Evolutionary conservation across 768 basidiomycete species (phyloP), one percentile per base, ranked within the genome.

Genomic region (Lactarius vividus): DNA sequence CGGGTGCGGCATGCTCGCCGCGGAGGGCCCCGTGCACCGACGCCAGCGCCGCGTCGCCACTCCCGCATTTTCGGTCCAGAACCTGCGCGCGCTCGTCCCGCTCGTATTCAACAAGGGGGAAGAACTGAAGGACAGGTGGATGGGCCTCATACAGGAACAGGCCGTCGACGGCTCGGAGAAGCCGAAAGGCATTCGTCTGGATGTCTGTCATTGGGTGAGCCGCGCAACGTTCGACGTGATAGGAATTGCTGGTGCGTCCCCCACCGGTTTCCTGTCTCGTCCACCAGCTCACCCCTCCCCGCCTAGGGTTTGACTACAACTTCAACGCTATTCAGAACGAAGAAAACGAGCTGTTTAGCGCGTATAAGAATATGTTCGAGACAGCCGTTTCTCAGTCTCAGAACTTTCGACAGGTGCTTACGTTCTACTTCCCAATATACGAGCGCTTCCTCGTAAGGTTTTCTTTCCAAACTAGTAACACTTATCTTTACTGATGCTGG

Each of bases 181-280:
- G 10, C 62, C 23, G 55, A 57, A 72, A 9, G 79, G 72, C 8
- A 71, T 73, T 66, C 81, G 71, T 71, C 73, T 97, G 29, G 92
- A 97, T 71, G 84, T 95, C 8, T 87, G 85, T 72, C 85, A 84
- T 69, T 96, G 90, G 89, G 76, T 95, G 39, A 89, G 87, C 68
- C 83, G 92, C 52, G 87, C 88, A 10, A 94, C 94, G 0, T 91
- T 97, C 72, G 95, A 96, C 74, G 88, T 96, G 53, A 94, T 97
- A 70, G 95, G 94, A 1, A 74, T 92, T n/a, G 91, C 94, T 49
- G 91, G 91, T 91, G 62, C 55, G 79, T 7, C 29, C 20, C 20
- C 37, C 23, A 73, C 9, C 28, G 63, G 55, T 46, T 33, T 16
- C 44, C 42, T 53, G 4, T 13, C 18, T 57, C 4, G 16, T 15